Conservation (phyloP, 805 yeast genomes). For the Candida anglica region DNA sequence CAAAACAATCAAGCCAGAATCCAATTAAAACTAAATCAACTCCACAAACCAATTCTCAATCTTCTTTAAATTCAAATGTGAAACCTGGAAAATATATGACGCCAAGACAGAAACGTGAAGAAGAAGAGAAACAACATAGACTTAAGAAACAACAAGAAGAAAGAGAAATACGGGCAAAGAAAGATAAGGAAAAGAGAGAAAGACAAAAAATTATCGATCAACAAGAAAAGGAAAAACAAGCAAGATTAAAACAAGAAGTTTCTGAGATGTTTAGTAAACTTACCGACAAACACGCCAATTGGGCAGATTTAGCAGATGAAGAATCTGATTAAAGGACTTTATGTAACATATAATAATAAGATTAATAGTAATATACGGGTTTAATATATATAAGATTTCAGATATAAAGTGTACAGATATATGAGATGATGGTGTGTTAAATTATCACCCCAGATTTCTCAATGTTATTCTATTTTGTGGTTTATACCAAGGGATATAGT, state of each 20-base stretch:
- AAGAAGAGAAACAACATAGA: slow-evolving; percentile 4
- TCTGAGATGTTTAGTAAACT: slow-evolving; percentile 23
- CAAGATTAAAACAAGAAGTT: slow-evolving; percentile 20
- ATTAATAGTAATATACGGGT: no score
- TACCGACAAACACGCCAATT: slow-evolving; percentile 22
- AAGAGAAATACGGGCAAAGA: slow-evolving; percentile 6
- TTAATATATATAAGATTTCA: no score
- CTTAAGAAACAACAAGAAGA: slow-evolving; percentile 3
- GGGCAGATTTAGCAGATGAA: slow-evolving; percentile 31
- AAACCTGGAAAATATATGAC: slow-evolving; percentile 2
- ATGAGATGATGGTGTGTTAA: no score
- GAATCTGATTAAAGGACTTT: not conserved
- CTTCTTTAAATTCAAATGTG: no score
- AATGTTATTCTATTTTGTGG: no score
- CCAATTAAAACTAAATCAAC: not conserved
- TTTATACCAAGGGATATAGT: no score
- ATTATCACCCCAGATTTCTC: no score
- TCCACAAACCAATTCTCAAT: no score
- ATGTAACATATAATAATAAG: not conserved
- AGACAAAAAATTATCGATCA: slow-evolving; percentile 1
- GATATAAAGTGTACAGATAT: no score
- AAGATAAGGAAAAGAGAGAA: slow-evolving; percentile 6
- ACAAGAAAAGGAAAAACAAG: slow-evolving; percentile 10
- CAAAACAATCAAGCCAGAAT: not conserved
- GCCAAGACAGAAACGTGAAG: slow-evolving; percentile 4